Base-by-base conservation (phyloP, 2,329 filamentous ascomycete species). In the Fusarium avenaceum region DNA sequence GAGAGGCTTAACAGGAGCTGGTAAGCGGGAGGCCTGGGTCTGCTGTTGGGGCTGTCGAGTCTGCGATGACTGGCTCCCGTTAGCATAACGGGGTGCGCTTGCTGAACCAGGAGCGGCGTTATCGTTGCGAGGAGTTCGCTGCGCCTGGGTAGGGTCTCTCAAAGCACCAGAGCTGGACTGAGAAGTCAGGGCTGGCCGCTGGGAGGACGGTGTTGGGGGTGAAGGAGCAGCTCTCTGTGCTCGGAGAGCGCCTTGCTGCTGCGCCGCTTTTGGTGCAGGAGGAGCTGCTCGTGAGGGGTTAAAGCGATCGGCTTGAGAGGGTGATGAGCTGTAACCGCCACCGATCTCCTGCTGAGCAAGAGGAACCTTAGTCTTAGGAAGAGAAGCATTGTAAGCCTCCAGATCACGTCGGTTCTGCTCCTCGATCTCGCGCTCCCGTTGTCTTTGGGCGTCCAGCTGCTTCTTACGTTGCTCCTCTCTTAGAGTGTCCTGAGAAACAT, bases 321-420 rank as follows among this genome's bases (percentile, higher is more conserved):
- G 56, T 26, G 70, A 63, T 44, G 60, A 63, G 44, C 84, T 81
- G 64, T 85, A 83, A 39, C 87, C 85, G 65, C 92, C 85, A 65
- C 92, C 93, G 71, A 98, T 82, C 78, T 98, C 96, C 80, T 97
- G 94, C 78, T 98, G 93, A 32, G 94, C 94, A 69, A 96, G 75
- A 4, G 93, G 92, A 13, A 89, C 82, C 76, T 92, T 93, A 67
- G 86, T 90, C 83, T 97, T 92, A 32, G 94, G 95, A 62, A 97
- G 82, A 24, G 92, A 93, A 35, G 93, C 92, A 78, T 98, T 97
- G 80, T 97, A 97, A 19, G 89, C 92, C 76, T 96, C 94, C 71
- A 92, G 84, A 51, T 97, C 93, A 69, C 90, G 88, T 55, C 92
- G 86, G 54, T 86, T 86, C 73, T 90, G 87, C 72, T 93, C 90